Conservation (phyloP, 1,284 basidiomycete species). For the Boletus smithii region DNA sequence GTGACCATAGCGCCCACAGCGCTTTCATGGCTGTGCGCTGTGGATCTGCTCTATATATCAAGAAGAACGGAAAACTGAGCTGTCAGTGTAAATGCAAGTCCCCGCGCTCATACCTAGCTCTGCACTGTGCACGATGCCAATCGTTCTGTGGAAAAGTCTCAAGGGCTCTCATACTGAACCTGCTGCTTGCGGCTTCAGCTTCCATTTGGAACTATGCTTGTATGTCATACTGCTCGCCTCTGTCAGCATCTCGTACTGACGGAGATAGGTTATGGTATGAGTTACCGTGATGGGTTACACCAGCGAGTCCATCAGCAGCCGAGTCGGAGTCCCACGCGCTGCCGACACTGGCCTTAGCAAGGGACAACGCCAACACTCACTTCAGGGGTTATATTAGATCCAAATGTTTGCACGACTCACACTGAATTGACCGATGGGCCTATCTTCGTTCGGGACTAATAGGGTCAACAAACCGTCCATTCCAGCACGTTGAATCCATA, state of each 20-base stretch:
- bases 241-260: conserved; percentile 14
- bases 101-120: not conserved
- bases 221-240: too few species aligned
- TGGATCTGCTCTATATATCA: conserved; percentile 4
- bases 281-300: too few species aligned
- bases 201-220: conserved; percentile 15
- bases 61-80: conserved; percentile 9
- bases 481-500: too few species aligned
- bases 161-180: conserved; percentile 7
- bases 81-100: conserved; percentile 6
- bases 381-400: too few species aligned
- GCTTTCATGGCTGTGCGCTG: conserved; percentile 2
- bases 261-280: conserved; percentile 12
- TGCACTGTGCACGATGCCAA: not conserved
- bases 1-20: not conserved
- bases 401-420: conserved; percentile 2
- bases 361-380: conserved; percentile 1
- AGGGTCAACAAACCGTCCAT: too few species aligned
- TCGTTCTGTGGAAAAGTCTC: conserved; percentile 9
- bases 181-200: conserved; percentile 1
- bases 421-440: not conserved
- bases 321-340: conserved; percentile 25
- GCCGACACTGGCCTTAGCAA: too few species aligned
- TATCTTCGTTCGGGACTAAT: too few species aligned
- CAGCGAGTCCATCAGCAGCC: conserved; percentile 7